phyloP scores from a whole-genome alignment of 2,329 filamentous ascomycete genomes.

The Xenosphaeropsis pyriputrescens region DNA sequence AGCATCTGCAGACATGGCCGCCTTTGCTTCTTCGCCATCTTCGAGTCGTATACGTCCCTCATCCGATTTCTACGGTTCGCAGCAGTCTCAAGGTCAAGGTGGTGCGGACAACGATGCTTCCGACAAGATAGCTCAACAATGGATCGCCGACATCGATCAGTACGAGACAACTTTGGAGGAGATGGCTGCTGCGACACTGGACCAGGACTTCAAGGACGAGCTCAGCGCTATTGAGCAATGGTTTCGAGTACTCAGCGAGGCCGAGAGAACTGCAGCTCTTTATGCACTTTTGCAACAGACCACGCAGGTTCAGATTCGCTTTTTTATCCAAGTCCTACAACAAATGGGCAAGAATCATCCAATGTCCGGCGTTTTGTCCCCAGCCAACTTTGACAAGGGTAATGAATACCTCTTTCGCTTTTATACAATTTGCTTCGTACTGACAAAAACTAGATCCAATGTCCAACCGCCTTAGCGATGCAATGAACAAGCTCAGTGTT shows the following conservation, averaged over 20 bases:
- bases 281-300: slow-evolving; percentile 96
- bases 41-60: slow-evolving; percentile 79
- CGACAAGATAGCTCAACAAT: slow-evolving; percentile 92
- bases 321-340: slow-evolving; percentile 97
- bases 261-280: slow-evolving; percentile 85
- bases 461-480: slow-evolving; percentile 89
- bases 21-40: slow-evolving; percentile 53
- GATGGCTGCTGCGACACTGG: slow-evolving; percentile 96
- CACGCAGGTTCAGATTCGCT: slow-evolving; percentile 95
- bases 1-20: slow-evolving; percentile 90
- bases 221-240: slow-evolving; percentile 98
- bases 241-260: slow-evolving; percentile 95
- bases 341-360: slow-evolving; percentile 98
- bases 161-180: slow-evolving; percentile 98
- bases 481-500: slow-evolving; percentile 88
- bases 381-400: slow-evolving; percentile 96
- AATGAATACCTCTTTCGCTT: slow-evolving; percentile 14
- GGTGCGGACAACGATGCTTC: slow-evolving; percentile 65
- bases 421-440: slow-evolving; percentile 1
- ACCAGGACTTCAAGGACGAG: slow-evolving; percentile 99
- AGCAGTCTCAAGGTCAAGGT: slow-evolving; percentile 51
- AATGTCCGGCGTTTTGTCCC: slow-evolving; percentile 89
- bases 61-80: slow-evolving; percentile 80
- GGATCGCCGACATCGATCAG: slow-evolving; percentile 97
- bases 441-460: slow-evolving; percentile 59